Evolutionary conservation across 495 filamentous ascomycete species (phyloP).

Genomic region (Podospora appendiculata): DNA sequence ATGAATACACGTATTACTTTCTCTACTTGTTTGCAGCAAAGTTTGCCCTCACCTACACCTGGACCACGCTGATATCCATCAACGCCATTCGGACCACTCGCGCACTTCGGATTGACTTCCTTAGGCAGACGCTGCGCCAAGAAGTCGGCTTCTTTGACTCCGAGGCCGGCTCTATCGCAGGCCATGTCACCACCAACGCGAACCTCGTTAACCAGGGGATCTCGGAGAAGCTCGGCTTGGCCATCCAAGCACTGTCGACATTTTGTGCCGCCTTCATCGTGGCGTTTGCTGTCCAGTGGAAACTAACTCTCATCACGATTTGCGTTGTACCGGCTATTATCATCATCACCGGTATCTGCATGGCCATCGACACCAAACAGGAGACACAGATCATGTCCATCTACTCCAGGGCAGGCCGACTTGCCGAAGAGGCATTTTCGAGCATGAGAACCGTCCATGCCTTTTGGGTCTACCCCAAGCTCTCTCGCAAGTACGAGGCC

Average conservation of each 20-base stretch:
- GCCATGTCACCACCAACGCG: slow-evolving; percentile 27
- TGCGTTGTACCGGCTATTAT: slow-evolving; percentile 45
- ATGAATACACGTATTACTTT: slow-evolving; percentile 26
- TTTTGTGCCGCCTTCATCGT: slow-evolving; percentile 52
- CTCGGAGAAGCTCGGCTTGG: slow-evolving; percentile 53
- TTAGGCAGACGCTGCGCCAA: slow-evolving; percentile 27
- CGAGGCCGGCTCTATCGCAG: slow-evolving; percentile 33
- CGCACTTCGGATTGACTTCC: slow-evolving; percentile 23
- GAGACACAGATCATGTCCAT: slow-evolving; percentile 26
- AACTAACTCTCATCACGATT: slow-evolving; percentile 46
- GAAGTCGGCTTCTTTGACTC: slow-evolving; percentile 30
- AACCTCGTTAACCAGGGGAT: slow-evolving; percentile 37
- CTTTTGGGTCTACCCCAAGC: slow-evolving; percentile 48
- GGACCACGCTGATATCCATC: slow-evolving; percentile 15
- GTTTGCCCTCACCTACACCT: slow-evolving; percentile 39
- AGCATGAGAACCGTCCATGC: slow-evolving; percentile 52
- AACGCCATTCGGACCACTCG: slow-evolving; percentile 19
- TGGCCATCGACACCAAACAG: slow-evolving; percentile 46
- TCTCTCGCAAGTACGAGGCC: slow-evolving; percentile 38
- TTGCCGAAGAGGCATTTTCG: slow-evolving; percentile 48
- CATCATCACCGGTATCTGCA: slow-evolving; percentile 17
- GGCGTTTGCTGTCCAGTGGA: slow-evolving; percentile 46
- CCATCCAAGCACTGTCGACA: slow-evolving; percentile 43
- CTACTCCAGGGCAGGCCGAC: slow-evolving; percentile 41
- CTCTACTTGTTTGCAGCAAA: slow-evolving; percentile 48